Evolutionary conservation across 257 asterid genomes (phyloP), one percentile per base, ranked within the genome.

Genomic region (Cordia subcordata): DNA sequence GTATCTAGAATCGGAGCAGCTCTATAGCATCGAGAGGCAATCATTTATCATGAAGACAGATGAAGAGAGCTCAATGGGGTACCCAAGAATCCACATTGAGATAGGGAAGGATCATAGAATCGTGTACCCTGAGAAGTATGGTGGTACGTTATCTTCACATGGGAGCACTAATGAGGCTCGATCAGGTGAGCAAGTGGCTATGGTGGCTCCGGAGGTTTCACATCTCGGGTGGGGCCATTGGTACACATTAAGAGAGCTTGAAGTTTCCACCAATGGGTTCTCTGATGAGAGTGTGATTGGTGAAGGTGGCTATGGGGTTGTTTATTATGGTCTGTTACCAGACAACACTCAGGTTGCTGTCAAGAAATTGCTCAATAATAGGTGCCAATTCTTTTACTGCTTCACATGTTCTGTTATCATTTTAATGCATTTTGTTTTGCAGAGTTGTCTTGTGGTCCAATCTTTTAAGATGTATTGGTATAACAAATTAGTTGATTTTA

Each of bases 221-320:
- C 73, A 72, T 68, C 60, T 67, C 55, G 77, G 77, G 8, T 72
- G 77, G 77, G 77, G 77, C 14, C 77, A 67, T 22, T 72, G 77
- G 73, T 72, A 61, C 51, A 66, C 73, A 9, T 35, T 72, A 13
- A 67, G 77, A 45, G 77, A 72, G 64, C 77, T 72, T 27, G 77
- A 72, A 32, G 55, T 72, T 16, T 58, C 73, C 10, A 72, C 77
- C 5, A 72, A 67, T 51, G 64, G 59, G 12, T 72, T 72, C 50
- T 53, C 67, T 10, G 54, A 51, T 50, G 73, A 72, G 37, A 72
- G 60, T 52, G 73, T 72, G 23, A 67, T 72, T 52, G 77, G 77
- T 12, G 73, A 72, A 61, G 77, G 77, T 19, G 77, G 77, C 8
- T 67, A 72, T 45, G 77, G 77, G 16, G 49, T 67, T n/a, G 77